Base-by-base conservation (phyloP, 257 asterid genomes). In the Penstemon barbatus region DNA sequence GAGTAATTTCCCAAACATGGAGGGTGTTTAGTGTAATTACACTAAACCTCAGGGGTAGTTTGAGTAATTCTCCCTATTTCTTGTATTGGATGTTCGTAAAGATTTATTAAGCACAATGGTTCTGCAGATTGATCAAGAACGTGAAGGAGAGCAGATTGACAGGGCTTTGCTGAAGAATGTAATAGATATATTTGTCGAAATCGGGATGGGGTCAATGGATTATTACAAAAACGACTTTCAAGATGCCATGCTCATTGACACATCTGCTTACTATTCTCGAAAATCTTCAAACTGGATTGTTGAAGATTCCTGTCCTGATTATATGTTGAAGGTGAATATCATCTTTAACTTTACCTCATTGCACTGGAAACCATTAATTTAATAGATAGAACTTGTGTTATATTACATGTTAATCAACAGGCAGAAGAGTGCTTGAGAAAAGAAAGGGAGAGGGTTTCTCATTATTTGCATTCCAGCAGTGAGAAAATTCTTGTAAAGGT, bases 231-330 rank as follows among this genome's bases (percentile, higher is more conserved):
- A 61, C 45, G 86, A 83, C 70, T 83, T 87, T 63, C 89, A 85
- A 77, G 73, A 8, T 9, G 45, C 72, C n/a, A 25, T 85, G 76
- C 86, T 81, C 25, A 51, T 54, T 3, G 89, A 74, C n/a, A 77
- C 95, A 8, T 73, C 82, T 19, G 69, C 70, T 5, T 87, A 72
- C 80, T 87, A 87, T 70, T 85, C 86, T 62, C 61, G 82, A 37
- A 85, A 87, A 72, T 85, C 91, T 6, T 87, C 91, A 25, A 78
- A 69, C 51, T 87, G 91, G 91, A 78, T 85, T 11, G 71, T 71
- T 53, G 75, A 81, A 43, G 85, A 87, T 75, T 81, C 95, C 11
- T 87, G 88, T 74, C 86, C 91, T 12, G 86, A 76, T 58, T 87
- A 85, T 66, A 81, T 87, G 91, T 46, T 78, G 70, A 81, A 85